Evolutionary conservation across 208 protist species (phyloP).

Genomic region (Leishmania turanica): DNA sequence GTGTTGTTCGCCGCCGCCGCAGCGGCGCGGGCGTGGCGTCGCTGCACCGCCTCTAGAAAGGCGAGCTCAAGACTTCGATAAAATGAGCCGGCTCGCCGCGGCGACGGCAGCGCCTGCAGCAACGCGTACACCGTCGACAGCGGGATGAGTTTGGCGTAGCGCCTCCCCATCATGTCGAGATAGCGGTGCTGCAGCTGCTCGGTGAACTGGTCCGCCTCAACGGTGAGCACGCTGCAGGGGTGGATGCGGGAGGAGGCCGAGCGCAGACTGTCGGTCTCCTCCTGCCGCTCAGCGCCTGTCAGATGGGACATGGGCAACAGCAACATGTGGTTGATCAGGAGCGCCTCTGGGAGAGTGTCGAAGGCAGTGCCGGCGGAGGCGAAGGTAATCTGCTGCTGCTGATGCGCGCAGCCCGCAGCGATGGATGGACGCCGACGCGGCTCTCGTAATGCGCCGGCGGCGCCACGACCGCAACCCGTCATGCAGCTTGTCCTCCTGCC

Average conservation of each 20-base stretch:
- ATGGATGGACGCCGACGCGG: background rate
- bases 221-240: slow-evolving; percentile 64
- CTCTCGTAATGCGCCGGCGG: background rate
- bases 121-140: slow-evolving; percentile 46
- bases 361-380: slow-evolving; percentile 7
- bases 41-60: slow-evolving; percentile 43
- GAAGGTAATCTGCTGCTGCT: slow-evolving; percentile 15
- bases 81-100: slow-evolving; percentile 64
- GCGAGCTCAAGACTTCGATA: slow-evolving; percentile 63
- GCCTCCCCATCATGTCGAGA: slow-evolving; percentile 44
- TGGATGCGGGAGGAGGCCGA: slow-evolving; percentile 52
- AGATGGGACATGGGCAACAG: slow-evolving; percentile 40
- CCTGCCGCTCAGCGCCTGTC: slow-evolving; percentile 26
- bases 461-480: background rate
- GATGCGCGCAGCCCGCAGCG: background rate
- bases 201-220: slow-evolving; percentile 44
- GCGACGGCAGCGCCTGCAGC: slow-evolving; percentile 46
- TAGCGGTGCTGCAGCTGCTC: slow-evolving; percentile 56
- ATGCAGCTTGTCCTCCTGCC: background rate
- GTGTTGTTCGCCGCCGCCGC: slow-evolving; percentile 15
- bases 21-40: slow-evolving; percentile 28
- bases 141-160: slow-evolving; percentile 59
- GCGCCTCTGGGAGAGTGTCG: slow-evolving; percentile 28
- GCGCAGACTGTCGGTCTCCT: slow-evolving; percentile 21
- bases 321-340: slow-evolving; percentile 42